Conservation (phyloP, 306 rosid genomes). For the Begonia peltatifolia region DNA sequence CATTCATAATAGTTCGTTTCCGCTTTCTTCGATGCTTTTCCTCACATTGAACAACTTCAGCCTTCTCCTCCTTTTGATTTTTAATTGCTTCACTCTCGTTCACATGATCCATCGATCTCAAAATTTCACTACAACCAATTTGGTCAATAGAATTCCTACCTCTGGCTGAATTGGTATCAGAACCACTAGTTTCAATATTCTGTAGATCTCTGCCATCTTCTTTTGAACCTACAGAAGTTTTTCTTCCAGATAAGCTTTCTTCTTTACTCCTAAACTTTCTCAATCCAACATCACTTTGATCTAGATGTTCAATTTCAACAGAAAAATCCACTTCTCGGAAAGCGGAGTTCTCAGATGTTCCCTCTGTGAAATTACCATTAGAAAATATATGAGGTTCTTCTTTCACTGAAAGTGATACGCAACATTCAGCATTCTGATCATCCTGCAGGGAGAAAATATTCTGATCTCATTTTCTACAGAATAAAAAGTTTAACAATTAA, state of each 20-base stretch:
- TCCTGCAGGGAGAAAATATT: slow-evolving; percentile 51
- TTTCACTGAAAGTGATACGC: slow-evolving; percentile 29
- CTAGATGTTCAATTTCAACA: slow-evolving; percentile 27
- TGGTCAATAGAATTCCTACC: slow-evolving; percentile 41
- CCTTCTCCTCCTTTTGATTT: slow-evolving; percentile 56
- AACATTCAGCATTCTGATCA: slow-evolving; percentile 43
- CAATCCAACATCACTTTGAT: slow-evolving; percentile 27
- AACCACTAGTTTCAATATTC: slow-evolving; percentile 81
- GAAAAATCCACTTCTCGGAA: slow-evolving; percentile 34
- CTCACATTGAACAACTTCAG: slow-evolving; percentile 35
- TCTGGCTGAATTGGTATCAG: slow-evolving; percentile 68
- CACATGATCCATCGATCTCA: slow-evolving; percentile 30
- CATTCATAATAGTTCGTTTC: slow-evolving; percentile 89
- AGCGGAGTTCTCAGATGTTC: slow-evolving; percentile 57
- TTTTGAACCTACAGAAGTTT: slow-evolving; percentile 30
- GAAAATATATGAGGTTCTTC: slow-evolving; percentile 24
- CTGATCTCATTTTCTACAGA: slow-evolving; percentile 1
- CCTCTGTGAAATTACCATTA: slow-evolving; percentile 49
- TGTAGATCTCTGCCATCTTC: slow-evolving; percentile 41
- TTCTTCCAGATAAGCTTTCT: slow-evolving; percentile 33
- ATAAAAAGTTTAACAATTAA: not conserved
- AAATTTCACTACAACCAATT: slow-evolving; percentile 26
- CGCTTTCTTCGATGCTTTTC: slow-evolving; percentile 65
- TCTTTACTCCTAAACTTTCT: slow-evolving; percentile 26
- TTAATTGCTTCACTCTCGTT: slow-evolving; percentile 34